Evolutionary conservation across 345 rosid species (phyloP).

Genomic region (Anacardium occidentale): DNA sequence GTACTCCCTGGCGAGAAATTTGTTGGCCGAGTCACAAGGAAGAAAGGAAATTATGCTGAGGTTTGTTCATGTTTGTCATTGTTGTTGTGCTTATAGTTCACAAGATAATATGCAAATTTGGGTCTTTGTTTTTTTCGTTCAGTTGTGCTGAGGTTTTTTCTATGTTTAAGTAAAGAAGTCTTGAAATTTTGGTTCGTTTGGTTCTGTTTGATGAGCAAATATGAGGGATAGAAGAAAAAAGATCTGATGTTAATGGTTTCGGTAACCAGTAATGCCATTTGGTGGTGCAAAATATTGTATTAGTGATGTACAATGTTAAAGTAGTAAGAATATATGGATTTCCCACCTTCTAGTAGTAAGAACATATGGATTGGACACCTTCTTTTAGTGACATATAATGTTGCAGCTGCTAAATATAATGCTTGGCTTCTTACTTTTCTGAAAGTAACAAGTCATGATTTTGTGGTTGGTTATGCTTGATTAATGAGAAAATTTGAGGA

Average conservation of each 20-base stretch:
- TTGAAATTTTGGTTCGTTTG: not conserved
- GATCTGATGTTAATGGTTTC: too few relatives aligned
- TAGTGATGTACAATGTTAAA: too few relatives aligned
- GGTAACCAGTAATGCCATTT: too few relatives aligned
- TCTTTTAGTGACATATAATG: too few relatives aligned
- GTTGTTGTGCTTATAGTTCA: not conserved
- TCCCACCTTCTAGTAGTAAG: too few relatives aligned
- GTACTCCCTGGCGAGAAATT: constrained; percentile 93
- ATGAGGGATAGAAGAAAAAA: not conserved
- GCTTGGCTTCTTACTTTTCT: not conserved
- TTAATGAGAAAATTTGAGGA: not conserved
- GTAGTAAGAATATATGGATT: too few relatives aligned
- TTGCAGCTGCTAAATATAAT: too few relatives aligned
- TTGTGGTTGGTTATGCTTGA: not conserved
- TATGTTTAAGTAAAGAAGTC: not conserved
- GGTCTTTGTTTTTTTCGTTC: not conserved
- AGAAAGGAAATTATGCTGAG: constrained; percentile 85
- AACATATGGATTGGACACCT: too few relatives aligned
- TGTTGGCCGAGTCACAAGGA: constrained; percentile 79
- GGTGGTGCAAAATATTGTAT: too few relatives aligned
- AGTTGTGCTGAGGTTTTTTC: not conserved
- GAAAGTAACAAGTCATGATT: not conserved
- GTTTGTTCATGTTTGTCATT: constrained; percentile 28
- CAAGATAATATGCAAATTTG: not conserved
- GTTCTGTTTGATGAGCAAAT: not conserved